A percentile compares a stretch with the other conserved stretches of the same genome.
Conservation (phyloP, 192 early-diverging fungal genomes). For the Allomyces javanicus region DNA sequence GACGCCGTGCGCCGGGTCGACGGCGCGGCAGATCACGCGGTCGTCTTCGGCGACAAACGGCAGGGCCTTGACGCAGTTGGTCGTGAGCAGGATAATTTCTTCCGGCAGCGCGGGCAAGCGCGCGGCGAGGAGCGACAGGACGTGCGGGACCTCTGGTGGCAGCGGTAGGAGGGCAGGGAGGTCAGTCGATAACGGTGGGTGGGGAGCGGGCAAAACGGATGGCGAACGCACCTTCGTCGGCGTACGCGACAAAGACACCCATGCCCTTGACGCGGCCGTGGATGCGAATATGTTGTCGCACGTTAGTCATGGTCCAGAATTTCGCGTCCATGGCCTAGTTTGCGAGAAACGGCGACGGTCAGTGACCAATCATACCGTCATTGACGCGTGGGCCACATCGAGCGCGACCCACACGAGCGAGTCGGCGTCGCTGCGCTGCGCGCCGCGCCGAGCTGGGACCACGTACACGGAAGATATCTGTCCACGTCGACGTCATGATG, state of each 20-base stretch:
- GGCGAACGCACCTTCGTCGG: not conserved
- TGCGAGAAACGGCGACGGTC: no score
- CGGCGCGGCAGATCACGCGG: not conserved
- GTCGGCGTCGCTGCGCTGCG: no score
- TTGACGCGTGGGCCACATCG: no score
- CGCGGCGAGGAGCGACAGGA: not conserved
- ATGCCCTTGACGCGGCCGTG: not conserved
- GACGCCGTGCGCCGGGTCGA: not conserved
- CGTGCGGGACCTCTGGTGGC: not conserved
- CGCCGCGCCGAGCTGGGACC: no score
- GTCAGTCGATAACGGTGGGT: no score
- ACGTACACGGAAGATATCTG: not conserved
- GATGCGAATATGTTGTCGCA: conserved; percentile 1
- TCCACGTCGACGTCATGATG: not conserved
- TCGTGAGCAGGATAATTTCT: not conserved
- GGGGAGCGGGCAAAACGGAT: no score
- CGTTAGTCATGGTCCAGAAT: not conserved
- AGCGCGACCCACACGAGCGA: no score
- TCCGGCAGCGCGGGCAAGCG: not conserved
- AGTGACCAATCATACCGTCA: no score
- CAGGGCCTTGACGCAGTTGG: not conserved
- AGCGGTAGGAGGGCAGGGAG: no score
- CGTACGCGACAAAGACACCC: not conserved
- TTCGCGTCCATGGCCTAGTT: not conserved
- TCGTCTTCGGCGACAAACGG: not conserved